Evolutionary conservation across 257 asterid genomes (phyloP).

Genomic region (Solanum chaucha): DNA sequence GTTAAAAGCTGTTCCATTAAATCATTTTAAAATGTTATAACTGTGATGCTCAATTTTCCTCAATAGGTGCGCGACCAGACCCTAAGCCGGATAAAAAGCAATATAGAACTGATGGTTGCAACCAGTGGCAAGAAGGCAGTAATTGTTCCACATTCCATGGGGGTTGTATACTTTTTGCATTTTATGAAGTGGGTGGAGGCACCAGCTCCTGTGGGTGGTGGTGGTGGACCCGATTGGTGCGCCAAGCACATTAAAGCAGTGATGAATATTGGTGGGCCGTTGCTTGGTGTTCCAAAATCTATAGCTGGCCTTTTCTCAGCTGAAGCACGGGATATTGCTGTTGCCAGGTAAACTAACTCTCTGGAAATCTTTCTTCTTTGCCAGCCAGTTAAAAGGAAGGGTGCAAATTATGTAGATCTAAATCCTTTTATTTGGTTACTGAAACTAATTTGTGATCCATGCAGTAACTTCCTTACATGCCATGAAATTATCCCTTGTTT

Average conservation of each 20-base stretch:
- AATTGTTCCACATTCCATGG: slow-evolving; percentile 91
- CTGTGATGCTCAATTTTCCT: background rate
- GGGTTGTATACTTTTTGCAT: slow-evolving; percentile 74
- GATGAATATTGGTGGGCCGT: slow-evolving; percentile 86
- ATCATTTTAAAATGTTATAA: background rate
- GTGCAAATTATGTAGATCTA: background rate
- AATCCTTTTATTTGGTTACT: background rate
- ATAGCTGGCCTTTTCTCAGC: slow-evolving; percentile 74
- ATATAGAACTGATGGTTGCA: slow-evolving; percentile 74
- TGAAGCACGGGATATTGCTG: slow-evolving; percentile 74
- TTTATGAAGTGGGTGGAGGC: slow-evolving; percentile 97
- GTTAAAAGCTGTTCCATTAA: background rate
- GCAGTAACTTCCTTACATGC: background rate
- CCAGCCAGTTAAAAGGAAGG: background rate
- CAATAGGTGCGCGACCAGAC: slow-evolving; percentile 73
- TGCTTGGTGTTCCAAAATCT: slow-evolving; percentile 78
- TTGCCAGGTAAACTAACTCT: slow-evolving; percentile 41
- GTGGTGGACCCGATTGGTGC: slow-evolving; percentile 91
- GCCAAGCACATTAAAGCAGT: slow-evolving; percentile 80
- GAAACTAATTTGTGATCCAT: background rate
- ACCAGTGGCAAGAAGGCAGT: slow-evolving; percentile 77
- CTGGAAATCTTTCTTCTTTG: background rate
- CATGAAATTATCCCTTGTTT: background rate
- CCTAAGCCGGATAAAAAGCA: slow-evolving; percentile 68
- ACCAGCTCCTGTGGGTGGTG: slow-evolving; percentile 91